phyloP scores from a whole-genome alignment of 2,329 filamentous ascomycete species.

The Epicoccum nigrum region DNA sequence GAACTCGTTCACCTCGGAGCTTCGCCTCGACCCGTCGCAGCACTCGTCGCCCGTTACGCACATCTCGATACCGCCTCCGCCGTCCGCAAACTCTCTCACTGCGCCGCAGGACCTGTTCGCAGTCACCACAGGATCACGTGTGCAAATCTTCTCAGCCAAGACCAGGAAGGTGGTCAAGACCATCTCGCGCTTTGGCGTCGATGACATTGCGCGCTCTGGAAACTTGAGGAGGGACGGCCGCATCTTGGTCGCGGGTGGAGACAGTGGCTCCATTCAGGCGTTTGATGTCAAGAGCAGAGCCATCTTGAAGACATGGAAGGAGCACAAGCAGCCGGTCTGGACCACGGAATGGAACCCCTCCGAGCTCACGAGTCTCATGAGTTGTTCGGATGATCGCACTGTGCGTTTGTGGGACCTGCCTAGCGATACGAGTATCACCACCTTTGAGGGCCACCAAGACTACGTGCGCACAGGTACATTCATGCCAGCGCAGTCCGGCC shows the following conservation, averaged over 20 bases:
- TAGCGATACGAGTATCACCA: slow-evolving; percentile 74
- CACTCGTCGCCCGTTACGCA: slow-evolving; percentile 89
- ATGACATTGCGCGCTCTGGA: slow-evolving; percentile 86
- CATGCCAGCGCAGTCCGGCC: slow-evolving; percentile 72
- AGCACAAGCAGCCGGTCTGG: slow-evolving; percentile 95
- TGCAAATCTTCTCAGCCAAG: slow-evolving; percentile 92
- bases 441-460: slow-evolving; percentile 85
- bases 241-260: slow-evolving; percentile 88
- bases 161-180: slow-evolving; percentile 93
- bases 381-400: slow-evolving; percentile 88
- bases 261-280: slow-evolving; percentile 89
- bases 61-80: slow-evolving; percentile 72
- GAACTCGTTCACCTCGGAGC: slow-evolving; percentile 90
- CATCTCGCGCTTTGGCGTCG: slow-evolving; percentile 79
- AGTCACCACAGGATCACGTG: slow-evolving; percentile 89
- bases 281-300: slow-evolving; percentile 90
- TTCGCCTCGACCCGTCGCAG: slow-evolving; percentile 82
- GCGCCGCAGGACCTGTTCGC: slow-evolving; percentile 73
- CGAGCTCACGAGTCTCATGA: slow-evolving; percentile 86
- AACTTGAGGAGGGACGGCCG: slow-evolving; percentile 88
- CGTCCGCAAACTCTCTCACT: slow-evolving; percentile 45
- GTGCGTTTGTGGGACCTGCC: slow-evolving; percentile 95
- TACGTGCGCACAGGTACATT: slow-evolving; percentile 90
- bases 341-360: slow-evolving; percentile 87
- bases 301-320: slow-evolving; percentile 92